These are phyloP conservation scores for Termitomyces sp. DNA, from an alignment of 768 basidiomycete genomes.

Conservation along the genomic window DNA sequence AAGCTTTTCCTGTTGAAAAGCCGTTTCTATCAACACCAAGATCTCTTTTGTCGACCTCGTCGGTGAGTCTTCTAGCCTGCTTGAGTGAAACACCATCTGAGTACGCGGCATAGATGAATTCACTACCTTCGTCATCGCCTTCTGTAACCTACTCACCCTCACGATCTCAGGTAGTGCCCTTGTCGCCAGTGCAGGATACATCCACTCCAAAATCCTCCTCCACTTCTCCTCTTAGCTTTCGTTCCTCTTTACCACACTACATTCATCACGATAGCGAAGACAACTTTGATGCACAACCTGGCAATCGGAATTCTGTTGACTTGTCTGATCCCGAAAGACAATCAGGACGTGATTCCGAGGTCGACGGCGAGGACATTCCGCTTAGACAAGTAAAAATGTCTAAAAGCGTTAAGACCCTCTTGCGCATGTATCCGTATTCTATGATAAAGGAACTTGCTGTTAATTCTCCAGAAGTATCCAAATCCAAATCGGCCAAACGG, in stretches of 20 bases:
- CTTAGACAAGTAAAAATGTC: slow-evolving; percentile 6
- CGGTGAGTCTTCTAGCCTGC: neutral
- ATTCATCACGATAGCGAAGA: neutral
- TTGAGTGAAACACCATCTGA: neutral
- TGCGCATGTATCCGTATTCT: slow-evolving; percentile 49
- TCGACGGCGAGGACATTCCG: neutral
- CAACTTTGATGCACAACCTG: neutral
- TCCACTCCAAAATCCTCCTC: neutral
- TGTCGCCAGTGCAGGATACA: neutral
- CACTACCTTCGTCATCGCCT: neutral
- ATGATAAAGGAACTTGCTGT: slow-evolving; percentile 37
- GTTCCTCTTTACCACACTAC: neutral
- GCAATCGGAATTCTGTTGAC: neutral
- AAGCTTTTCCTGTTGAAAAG: slow-evolving; percentile 18
- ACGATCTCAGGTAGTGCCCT: neutral
- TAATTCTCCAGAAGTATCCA: slow-evolving; percentile 10
- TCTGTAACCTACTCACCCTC: neutral
- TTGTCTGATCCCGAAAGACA: slow-evolving; percentile 1
- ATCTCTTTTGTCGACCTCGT: neutral
- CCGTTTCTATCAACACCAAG: neutral
- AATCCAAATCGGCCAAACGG: slow-evolving; percentile 9
- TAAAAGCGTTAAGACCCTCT: slow-evolving; percentile 33
- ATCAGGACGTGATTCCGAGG: neutral
- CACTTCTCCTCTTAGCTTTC: neutral
- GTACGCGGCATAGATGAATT: neutral